phyloP scores from a whole-genome alignment of 2,329 filamentous ascomycete genomes.

The Cercospora sp. region DNA sequence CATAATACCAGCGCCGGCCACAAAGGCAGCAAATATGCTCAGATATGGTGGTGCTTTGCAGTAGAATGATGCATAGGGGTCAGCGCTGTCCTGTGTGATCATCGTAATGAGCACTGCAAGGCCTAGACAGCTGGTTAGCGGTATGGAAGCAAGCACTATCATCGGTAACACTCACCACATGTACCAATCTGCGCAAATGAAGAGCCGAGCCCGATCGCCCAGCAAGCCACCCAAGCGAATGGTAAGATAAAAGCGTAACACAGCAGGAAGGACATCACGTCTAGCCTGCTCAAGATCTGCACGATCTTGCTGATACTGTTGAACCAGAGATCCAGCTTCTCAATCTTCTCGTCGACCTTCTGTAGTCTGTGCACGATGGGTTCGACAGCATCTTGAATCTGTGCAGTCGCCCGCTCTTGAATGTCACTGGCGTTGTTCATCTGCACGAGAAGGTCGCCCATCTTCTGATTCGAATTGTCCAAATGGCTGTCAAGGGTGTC shows the following conservation, averaged over 20 bases:
- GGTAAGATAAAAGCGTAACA: not conserved
- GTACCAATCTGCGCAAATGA: not conserved
- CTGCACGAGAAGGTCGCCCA: slow-evolving; percentile 3
- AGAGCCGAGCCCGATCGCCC: not conserved
- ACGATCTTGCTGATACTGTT: not conserved
- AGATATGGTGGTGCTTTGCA: not conserved
- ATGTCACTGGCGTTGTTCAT: not conserved
- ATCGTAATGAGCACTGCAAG: not conserved
- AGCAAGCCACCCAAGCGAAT: not conserved
- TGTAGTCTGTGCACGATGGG: not conserved
- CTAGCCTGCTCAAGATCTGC: not conserved
- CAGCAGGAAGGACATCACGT: not conserved
- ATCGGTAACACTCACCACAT: not conserved
- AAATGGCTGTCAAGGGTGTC: slow-evolving; percentile 3
- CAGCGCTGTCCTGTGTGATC: not conserved
- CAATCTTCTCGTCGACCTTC: not conserved
- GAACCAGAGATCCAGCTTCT: not conserved
- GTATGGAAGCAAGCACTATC: not conserved
- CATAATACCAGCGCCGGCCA: not conserved
- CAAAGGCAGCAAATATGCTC: not conserved
- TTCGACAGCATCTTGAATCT: not conserved
- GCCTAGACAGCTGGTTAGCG: not conserved
- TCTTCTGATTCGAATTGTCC: slow-evolving; percentile 3
- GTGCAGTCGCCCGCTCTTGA: not conserved
- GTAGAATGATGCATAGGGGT: not conserved